Percentiles rank a stretch among this genome's conserved stretches.
Conservation (phyloP, 2,329 filamentous ascomycete species). For the Colletotrichum lupini region DNA sequence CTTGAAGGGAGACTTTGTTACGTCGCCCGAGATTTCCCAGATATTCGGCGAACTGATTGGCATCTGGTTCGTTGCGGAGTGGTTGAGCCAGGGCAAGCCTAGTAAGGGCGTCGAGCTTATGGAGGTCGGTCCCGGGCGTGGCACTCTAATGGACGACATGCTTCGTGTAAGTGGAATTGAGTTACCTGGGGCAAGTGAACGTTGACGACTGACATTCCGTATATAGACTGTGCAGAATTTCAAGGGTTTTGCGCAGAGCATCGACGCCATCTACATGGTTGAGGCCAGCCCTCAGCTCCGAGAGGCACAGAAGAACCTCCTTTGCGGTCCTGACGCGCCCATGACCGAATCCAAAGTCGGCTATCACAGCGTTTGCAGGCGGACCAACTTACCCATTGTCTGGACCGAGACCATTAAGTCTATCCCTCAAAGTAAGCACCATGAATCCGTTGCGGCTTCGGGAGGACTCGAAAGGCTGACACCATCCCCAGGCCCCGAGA, state of each 20-base stretch:
- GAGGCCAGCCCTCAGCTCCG: slow-evolving; percentile 89
- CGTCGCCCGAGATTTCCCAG: slow-evolving; percentile 96
- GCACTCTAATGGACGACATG: slow-evolving; percentile 97
- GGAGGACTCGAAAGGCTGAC: slow-evolving; percentile 16
- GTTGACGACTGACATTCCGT: slow-evolving; percentile 5
- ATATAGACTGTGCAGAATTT: slow-evolving; percentile 86
- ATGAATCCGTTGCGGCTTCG: neutral
- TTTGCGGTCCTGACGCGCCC: slow-evolving; percentile 78
- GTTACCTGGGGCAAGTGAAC: neutral
- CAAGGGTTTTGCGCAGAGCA: slow-evolving; percentile 77
- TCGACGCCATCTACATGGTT: slow-evolving; percentile 92
- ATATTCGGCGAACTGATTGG: slow-evolving; percentile 95
- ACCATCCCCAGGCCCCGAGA: slow-evolving; percentile 63
- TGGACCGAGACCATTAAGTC: slow-evolving; percentile 92
- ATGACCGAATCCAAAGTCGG: slow-evolving; percentile 80
- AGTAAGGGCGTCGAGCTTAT: slow-evolving; percentile 85
- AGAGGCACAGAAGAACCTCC: slow-evolving; percentile 79
- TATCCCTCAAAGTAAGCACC: slow-evolving; percentile 73
- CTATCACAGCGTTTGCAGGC: slow-evolving; percentile 79
- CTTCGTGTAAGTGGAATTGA: slow-evolving; percentile 72
- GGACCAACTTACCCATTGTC: slow-evolving; percentile 78
- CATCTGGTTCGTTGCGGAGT: slow-evolving; percentile 96
- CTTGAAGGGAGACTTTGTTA: slow-evolving; percentile 93
- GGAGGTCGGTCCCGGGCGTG: slow-evolving; percentile 92
- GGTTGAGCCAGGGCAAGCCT: slow-evolving; percentile 88